Evolutionary conservation across 805 yeast genomes (phyloP), one percentile per base, ranked within the genome.

Genomic region (Ogataea salicorniae): DNA sequence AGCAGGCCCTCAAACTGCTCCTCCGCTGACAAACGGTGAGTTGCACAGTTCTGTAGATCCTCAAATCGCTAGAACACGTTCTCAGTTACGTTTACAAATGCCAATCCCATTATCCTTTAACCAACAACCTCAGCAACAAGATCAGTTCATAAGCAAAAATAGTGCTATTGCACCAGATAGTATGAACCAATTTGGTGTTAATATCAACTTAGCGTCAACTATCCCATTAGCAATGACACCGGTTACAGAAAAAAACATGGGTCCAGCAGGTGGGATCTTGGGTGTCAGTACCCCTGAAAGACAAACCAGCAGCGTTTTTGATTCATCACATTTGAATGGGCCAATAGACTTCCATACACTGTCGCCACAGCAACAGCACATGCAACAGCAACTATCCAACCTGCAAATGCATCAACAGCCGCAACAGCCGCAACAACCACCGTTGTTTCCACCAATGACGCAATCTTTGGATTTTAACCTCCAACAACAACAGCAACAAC

Each of bases 181-280:
- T 43, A 38, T 53, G 46, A 62, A 61, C 40, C 66, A 61, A 75
- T 83, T 63, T 50, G 68, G 68, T 29, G 61, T 63, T 41, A 61
- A 39, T 81, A 84, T 61, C 87, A 86, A 58, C 81, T 82, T 71
- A 87, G 91, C 43, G 72, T 81, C 57, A 74, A 80, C 60, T 66
- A 62, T 76, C 4, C 81, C 87, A 1, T 69, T 81, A 56, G 79
- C 87, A 0, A 86, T 87, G 94, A 87, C 95, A 0, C 95, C 94
- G 2, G 80, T 86, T 5, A 76, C 87, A 2, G 95, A 87, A 55
- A 81, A 71, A 43, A 50, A 45, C 31, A 34, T 47, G 38, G 43
- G 44, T 23, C 22, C 42, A 6, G 51, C 45, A 13, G 51, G 50
- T 14, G 55, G 54, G 5, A 47, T 53, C 4, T 29, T 52, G 9